These are phyloP conservation scores for Ogataea methanolica DNA, from an alignment of 805 yeast species.

Conservation along the genomic window DNA sequence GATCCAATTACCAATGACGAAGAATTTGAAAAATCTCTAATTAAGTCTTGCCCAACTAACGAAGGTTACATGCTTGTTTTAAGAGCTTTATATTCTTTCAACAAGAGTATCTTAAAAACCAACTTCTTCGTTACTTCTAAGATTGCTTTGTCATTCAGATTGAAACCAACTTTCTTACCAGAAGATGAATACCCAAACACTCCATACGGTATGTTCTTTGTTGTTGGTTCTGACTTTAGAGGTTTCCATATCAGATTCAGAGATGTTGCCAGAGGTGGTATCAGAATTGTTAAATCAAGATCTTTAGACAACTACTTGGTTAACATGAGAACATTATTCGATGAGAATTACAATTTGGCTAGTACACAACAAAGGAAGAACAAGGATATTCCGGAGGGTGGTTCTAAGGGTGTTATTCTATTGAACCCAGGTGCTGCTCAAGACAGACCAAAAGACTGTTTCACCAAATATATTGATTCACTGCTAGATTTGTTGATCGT, in stretches of 20 bases:
- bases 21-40: constrained; percentile 67
- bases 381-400: constrained; percentile 99
- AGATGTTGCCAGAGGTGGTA: constrained; percentile 98
- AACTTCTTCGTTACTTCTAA: constrained; percentile 92
- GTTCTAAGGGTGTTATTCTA: constrained; percentile 94
- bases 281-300: constrained; percentile 87
- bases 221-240: constrained; percentile 93
- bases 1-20: constrained; percentile 68
- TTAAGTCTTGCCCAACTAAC: constrained; percentile 71
- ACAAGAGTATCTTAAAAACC: constrained; percentile 84
- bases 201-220: constrained; percentile 91
- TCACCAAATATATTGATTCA: constrained; percentile 89
- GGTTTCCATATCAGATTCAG: constrained; percentile 97
- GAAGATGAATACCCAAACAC: constrained; percentile 82
- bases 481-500: constrained; percentile 79
- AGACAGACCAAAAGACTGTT: constrained; percentile 75
- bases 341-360: constrained; percentile 94
- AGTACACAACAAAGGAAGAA: constrained; percentile 94
- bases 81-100: constrained; percentile 77
- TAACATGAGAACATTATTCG: constrained; percentile 85
- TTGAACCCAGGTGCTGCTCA: constrained; percentile 70
- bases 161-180: constrained; percentile 84
- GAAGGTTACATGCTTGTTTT: constrained; percentile 76
- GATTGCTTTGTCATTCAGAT: constrained; percentile 90
- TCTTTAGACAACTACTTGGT: constrained; percentile 78